Evolutionary conservation across 176 grass and related monocot species (phyloP).

Genomic region (Lolium perenne): DNA sequence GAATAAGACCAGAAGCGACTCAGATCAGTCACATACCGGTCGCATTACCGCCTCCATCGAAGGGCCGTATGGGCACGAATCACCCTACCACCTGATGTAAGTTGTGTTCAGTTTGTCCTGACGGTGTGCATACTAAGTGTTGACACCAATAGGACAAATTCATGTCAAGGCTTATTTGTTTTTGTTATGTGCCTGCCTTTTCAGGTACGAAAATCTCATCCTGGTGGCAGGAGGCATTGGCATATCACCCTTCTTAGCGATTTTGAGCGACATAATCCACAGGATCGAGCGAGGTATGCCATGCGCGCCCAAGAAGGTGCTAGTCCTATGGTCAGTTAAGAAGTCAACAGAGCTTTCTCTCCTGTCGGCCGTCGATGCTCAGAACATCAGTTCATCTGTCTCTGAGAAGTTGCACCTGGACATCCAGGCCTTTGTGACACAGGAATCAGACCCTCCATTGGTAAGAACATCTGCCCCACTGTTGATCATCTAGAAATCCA

Average conservation of each 20-base stretch:
- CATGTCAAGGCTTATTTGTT: neutral
- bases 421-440: constrained; percentile 84
- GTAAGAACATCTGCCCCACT: constrained; percentile 42
- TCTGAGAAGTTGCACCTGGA: constrained; percentile 69
- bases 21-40: constrained; percentile 16
- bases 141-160: neutral
- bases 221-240: constrained; percentile 96
- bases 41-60: constrained; percentile 83
- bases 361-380: constrained; percentile 68
- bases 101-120: constrained; percentile 31
- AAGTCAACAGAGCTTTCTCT: constrained; percentile 89
- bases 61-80: constrained; percentile 95
- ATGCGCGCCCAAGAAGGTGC: constrained; percentile 79
- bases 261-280: constrained; percentile 88
- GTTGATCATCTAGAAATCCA: neutral
- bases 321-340: constrained; percentile 92
- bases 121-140: neutral
- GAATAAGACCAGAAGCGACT: constrained; percentile 46
- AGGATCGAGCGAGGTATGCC: constrained; percentile 66
- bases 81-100: constrained; percentile 97
- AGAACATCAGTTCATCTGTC: constrained; percentile 61
- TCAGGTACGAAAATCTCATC: constrained; percentile 98
- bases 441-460: constrained; percentile 73
- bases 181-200: neutral
- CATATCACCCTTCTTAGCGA: constrained; percentile 85